Conservation (phyloP, 1,139 yeast genomes). For the Magnusiomyces suaveolens region DNA sequence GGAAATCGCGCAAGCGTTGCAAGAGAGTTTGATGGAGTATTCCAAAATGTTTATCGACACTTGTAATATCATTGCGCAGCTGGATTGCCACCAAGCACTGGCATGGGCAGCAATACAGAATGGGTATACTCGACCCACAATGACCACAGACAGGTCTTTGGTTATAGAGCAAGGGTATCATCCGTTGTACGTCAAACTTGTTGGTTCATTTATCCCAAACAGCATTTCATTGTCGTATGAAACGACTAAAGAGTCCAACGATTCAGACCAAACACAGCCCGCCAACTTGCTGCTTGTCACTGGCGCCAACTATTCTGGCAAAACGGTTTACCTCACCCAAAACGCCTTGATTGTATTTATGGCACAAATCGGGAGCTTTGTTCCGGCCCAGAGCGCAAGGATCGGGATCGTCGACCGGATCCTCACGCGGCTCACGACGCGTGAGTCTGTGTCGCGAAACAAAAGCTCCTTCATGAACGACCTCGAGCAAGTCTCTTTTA, state of each 20-base stretch:
- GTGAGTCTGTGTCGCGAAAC: constrained; percentile 37
- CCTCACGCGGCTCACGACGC: constrained; percentile 36
- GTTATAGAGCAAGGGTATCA: constrained; percentile 33
- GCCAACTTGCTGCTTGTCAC: constrained; percentile 31
- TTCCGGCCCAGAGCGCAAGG: constrained; percentile 39
- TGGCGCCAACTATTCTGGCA: constrained; percentile 47
- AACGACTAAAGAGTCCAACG: constrained; percentile 14
- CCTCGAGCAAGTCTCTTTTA: constrained; percentile 38
- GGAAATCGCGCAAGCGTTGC: constrained; percentile 34
- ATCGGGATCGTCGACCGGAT: constrained; percentile 40
- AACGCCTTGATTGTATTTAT: constrained; percentile 38
- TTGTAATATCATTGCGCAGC: constrained; percentile 28
- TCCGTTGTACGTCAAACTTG: constrained; percentile 36
- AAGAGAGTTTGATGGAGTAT: constrained; percentile 25
- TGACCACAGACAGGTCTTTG: constrained; percentile 27
- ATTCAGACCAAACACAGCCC: no score
- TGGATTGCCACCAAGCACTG: constrained; percentile 36
- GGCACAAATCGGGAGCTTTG: constrained; percentile 44
- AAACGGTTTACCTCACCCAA: constrained; percentile 40
- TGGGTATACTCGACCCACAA: constrained; percentile 33
- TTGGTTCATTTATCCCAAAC: constrained; percentile 34
- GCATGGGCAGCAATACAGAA: constrained; percentile 31
- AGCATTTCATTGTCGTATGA: constrained; percentile 27
- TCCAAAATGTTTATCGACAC: constrained; percentile 18
- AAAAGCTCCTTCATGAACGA: constrained; percentile 43